Evolutionary conservation across 345 rosid genomes (phyloP).

Genomic region (Bruguiera parviflora): DNA sequence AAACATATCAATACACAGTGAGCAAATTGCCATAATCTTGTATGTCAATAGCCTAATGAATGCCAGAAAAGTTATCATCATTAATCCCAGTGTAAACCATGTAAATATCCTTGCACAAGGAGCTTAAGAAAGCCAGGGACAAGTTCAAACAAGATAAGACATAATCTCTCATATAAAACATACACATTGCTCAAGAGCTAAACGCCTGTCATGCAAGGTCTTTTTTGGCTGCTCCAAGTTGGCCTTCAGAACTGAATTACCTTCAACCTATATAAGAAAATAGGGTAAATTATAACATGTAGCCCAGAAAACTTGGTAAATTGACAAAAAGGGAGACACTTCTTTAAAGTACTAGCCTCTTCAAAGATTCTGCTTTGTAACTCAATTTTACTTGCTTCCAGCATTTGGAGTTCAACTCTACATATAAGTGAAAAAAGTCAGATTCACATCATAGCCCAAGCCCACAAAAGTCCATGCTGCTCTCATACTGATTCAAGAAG

Average conservation of each 20-base stretch:
- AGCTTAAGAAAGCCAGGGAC: background rate
- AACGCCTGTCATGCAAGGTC: conserved; percentile 57
- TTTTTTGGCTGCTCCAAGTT: conserved; percentile 61
- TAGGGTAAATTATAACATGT: background rate
- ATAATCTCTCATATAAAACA: conserved; percentile 16
- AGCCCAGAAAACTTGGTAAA: conserved; percentile 5
- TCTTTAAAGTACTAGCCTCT: conserved; percentile 48
- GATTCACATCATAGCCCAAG: background rate
- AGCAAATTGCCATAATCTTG: no score
- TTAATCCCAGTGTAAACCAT: background rate
- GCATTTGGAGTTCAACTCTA: conserved; percentile 68
- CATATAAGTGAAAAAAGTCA: conserved; percentile 1
- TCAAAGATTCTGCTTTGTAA: conserved; percentile 59
- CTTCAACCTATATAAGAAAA: conserved; percentile 48
- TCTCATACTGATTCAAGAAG: background rate
- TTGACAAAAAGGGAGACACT: conserved; percentile 8
- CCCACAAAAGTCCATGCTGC: conserved; percentile 1
- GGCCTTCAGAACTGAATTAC: conserved; percentile 56
- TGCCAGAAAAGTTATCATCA: no score
- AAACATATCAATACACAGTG: background rate
- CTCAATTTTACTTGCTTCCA: conserved; percentile 58
- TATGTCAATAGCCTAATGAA: no score
- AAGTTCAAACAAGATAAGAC: background rate
- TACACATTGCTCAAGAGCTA: conserved; percentile 77
- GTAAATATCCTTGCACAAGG: conserved; percentile 7